Conservation (phyloP, 2,329 filamentous ascomycete genomes). For the Ceratocystis colombiana region DNA sequence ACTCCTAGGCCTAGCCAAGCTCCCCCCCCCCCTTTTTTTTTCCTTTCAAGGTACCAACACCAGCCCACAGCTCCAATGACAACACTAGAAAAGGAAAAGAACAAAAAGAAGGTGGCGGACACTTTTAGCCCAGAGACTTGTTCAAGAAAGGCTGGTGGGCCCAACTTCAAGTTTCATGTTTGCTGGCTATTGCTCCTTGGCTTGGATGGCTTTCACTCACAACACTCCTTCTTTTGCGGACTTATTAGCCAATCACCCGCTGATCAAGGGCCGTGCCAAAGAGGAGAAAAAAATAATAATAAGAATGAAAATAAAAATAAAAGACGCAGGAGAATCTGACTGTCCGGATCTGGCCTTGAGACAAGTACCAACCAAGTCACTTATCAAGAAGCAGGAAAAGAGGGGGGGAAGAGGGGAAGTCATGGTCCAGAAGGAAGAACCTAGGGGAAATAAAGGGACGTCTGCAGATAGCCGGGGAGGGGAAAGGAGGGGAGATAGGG, state of each 20-base stretch:
- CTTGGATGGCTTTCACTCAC: neutral
- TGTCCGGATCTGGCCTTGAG: neutral
- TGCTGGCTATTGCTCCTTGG: neutral
- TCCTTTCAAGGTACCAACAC: too few relatives aligned
- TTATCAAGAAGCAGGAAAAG: neutral
- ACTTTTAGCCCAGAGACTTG: neutral
- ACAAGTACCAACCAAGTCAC: conserved; percentile 6
- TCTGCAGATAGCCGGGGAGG: conserved; percentile 4
- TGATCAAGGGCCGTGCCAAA: conserved; percentile 5
- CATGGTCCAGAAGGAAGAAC: neutral
- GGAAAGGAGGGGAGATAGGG: neutral
- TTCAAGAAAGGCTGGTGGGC: conserved; percentile 3
- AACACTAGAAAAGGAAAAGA: neutral
- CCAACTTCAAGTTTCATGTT: conserved; percentile 10
- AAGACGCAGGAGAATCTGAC: neutral
- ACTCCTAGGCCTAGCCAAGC: too few relatives aligned
- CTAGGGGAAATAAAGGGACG: conserved; percentile 7
- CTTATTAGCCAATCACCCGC: neutral
- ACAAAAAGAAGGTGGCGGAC: conserved; percentile 2
- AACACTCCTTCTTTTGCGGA: neutral
- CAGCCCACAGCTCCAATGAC: neutral
- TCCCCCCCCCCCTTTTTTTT: neutral
- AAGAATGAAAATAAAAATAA: neutral
- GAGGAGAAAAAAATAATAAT: neutral
- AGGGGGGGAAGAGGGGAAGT: neutral